Percentiles rank a stretch among this genome's conserved stretches.
phyloP scores from a whole-genome alignment of 164 flowering plant species.

The Magnolia officinalis region DNA sequence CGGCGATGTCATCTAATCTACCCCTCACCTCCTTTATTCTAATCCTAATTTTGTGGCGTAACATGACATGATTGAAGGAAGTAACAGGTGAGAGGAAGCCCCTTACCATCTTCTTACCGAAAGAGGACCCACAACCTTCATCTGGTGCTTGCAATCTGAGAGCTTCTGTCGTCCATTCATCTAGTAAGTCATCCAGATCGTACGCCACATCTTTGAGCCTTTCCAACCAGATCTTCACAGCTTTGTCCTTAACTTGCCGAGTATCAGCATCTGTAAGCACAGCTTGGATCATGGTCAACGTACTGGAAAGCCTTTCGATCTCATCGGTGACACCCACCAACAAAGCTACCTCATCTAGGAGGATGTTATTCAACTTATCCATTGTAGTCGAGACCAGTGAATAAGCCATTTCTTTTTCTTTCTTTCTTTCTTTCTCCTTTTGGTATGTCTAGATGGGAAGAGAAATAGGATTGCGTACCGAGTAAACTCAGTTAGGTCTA shows the following conservation, averaged over 20 bases:
- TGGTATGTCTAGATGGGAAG: no score
- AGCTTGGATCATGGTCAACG: not conserved
- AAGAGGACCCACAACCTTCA: not conserved
- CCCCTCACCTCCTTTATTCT: not conserved
- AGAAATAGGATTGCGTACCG: no score
- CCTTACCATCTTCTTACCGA: not conserved
- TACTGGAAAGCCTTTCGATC: not conserved
- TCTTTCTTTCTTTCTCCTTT: no score
- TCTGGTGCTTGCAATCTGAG: not conserved
- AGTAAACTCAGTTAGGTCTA: no score
- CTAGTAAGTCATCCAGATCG: conserved; percentile 2
- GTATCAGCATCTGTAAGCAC: not conserved
- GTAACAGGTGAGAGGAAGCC: not conserved
- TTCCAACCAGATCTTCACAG: not conserved
- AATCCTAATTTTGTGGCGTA: not conserved
- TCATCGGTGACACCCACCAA: not conserved
- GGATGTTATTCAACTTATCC: not conserved
- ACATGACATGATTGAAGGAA: not conserved
- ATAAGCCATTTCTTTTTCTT: not conserved
- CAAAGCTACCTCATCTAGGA: not conserved
- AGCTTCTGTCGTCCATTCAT: not conserved
- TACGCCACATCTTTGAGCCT: not conserved
- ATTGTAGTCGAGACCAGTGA: not conserved
- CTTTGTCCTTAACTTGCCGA: not conserved
- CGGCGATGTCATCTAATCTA: not conserved